These are phyloP conservation scores for Gautieria morchelliformis DNA, from an alignment of 768 basidiomycete genomes.

Conservation along the genomic window DNA sequence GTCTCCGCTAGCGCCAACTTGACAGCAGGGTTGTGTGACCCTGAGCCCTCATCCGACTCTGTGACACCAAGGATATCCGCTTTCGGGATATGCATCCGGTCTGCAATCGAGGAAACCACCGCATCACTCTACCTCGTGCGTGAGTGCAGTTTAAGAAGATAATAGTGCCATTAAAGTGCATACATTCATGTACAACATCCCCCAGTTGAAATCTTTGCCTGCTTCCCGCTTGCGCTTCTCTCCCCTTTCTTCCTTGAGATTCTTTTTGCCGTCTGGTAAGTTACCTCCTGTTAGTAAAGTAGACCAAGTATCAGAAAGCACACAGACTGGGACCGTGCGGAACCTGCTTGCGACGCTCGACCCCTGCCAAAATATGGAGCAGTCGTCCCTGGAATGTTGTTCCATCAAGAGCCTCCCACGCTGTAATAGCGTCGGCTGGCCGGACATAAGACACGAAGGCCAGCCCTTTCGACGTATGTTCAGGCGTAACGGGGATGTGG, in stretches of 20 bases:
- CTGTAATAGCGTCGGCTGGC: conserved; percentile 45
- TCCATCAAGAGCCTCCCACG: conserved; percentile 72
- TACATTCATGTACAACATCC: conserved; percentile 95
- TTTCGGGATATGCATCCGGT: conserved; percentile 80
- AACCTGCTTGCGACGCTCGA: conserved; percentile 45
- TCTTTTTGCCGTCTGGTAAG: conserved; percentile 29
- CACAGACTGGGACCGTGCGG: neutral
- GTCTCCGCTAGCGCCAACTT: conserved; percentile 96
- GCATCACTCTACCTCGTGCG: conserved; percentile 69
- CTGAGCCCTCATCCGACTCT: conserved; percentile 41
- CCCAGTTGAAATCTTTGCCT: conserved; percentile 84
- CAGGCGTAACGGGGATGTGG: conserved; percentile 45
- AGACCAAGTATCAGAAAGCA: neutral
- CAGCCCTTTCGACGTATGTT: conserved; percentile 45
- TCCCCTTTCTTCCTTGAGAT: conserved; percentile 50
- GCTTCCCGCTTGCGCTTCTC: conserved; percentile 57
- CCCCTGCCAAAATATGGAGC: conserved; percentile 81
- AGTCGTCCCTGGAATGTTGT: conserved; percentile 86
- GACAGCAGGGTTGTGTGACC: conserved; percentile 50
- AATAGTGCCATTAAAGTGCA: conserved; percentile 10
- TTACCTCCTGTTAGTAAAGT: conserved; percentile 5
- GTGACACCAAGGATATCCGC: conserved; percentile 83
- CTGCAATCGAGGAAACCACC: conserved; percentile 82
- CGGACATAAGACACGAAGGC: conserved; percentile 48
- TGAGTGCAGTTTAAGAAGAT: conserved; percentile 6